phyloP scores from a whole-genome alignment of 1,284 basidiomycete species.

The Boletellus deceptivus region DNA sequence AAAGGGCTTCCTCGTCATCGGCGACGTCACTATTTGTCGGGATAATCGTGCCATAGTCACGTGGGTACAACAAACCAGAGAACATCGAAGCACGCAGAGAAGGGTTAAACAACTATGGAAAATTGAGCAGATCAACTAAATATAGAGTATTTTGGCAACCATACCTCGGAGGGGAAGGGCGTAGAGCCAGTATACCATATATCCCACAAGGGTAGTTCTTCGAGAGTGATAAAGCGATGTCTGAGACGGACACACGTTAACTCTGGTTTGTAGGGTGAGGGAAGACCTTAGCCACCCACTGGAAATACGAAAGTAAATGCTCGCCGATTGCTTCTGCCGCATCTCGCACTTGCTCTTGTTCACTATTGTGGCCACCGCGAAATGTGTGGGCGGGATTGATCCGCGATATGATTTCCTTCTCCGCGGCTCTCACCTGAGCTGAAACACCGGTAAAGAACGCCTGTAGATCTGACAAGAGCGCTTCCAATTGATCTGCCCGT shows the following conservation, averaged over 20 bases:
- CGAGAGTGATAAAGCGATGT: conserved; percentile 42
- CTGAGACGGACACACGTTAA: conserved; percentile 32
- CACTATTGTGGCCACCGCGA: conserved; percentile 18
- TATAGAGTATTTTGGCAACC: not conserved
- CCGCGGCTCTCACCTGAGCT: conserved; percentile 27
- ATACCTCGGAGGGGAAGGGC: conserved; percentile 64
- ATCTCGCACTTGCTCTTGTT: conserved; percentile 1
- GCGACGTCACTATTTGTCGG: conserved; percentile 7
- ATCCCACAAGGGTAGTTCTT: conserved; percentile 57
- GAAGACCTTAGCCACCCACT: conserved; percentile 36
- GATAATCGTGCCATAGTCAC: conserved; percentile 40
- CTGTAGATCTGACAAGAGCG: conserved; percentile 41
- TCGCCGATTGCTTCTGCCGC: conserved; percentile 35
- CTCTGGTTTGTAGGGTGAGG: not conserved
- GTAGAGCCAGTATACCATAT: conserved; percentile 67
- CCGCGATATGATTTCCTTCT: conserved; percentile 38
- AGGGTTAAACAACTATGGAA: conserved; percentile 62
- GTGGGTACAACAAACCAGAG: conserved; percentile 58
- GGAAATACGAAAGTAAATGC: conserved; percentile 52
- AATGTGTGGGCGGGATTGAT: conserved; percentile 33
- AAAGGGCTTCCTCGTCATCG: conserved; percentile 34
- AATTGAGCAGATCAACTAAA: conserved; percentile 14
- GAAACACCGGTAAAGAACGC: conserved; percentile 35
- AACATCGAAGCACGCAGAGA: conserved; percentile 58
- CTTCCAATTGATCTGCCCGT: conserved; percentile 35